phyloP scores from a whole-genome alignment of 306 rosid genomes.

The Mucuna pruriens region DNA sequence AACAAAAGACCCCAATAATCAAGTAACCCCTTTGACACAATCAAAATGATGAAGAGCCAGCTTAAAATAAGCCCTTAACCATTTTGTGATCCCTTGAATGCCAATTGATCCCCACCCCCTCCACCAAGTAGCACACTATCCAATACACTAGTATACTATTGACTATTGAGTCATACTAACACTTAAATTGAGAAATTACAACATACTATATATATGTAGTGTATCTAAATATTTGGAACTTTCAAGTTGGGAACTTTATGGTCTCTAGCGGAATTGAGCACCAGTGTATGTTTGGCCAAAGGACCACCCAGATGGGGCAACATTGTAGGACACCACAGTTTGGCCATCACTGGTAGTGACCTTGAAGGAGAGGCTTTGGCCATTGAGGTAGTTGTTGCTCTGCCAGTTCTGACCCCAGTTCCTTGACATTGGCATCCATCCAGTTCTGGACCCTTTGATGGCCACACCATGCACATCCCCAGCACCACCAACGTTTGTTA shows the following conservation, averaged over 20 bases:
- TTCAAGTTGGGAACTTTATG: not conserved
- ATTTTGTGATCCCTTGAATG: constrained; percentile 49
- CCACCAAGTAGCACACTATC: constrained; percentile 60
- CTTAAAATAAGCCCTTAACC: constrained; percentile 71
- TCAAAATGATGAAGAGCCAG: constrained; percentile 59
- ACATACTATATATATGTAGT: not conserved
- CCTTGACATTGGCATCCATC: constrained; percentile 91
- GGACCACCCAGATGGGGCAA: constrained; percentile 85
- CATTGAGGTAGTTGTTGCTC: constrained; percentile 86
- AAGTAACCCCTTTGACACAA: constrained; percentile 34
- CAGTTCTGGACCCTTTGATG: constrained; percentile 80
- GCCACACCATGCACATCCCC: constrained; percentile 87
- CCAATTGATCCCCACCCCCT: constrained; percentile 13
- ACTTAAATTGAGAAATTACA: constrained; percentile 22
- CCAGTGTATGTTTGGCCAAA: constrained; percentile 95
- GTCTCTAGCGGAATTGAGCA: constrained; percentile 72
- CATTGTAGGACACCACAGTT: constrained; percentile 71
- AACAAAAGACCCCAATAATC: constrained; percentile 35
- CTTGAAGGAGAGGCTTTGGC: constrained; percentile 89
- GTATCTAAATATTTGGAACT: constrained; percentile 18
- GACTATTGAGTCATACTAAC: constrained; percentile 56
- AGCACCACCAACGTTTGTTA: constrained; percentile 98
- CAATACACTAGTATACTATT: constrained; percentile 81
- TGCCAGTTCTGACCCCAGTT: constrained; percentile 99
- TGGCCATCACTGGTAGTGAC: constrained; percentile 87